phyloP scores from a whole-genome alignment of 1,284 basidiomycete genomes.

The Schizophyllum commune region DNA sequence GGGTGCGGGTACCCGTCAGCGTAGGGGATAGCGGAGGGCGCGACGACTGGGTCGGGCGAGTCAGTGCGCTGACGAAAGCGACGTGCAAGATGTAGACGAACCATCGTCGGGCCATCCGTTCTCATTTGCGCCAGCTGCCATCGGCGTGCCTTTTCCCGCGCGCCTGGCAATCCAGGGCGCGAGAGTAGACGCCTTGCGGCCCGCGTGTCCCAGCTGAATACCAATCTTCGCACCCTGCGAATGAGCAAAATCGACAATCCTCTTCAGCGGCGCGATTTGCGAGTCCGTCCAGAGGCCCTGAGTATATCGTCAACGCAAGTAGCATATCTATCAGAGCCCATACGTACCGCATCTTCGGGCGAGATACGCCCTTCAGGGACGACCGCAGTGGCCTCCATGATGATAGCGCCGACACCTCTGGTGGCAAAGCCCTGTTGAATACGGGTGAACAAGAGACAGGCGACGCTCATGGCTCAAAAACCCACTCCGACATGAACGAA shows the following conservation, averaged over 20 bases:
- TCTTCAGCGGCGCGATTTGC: constrained; percentile 57
- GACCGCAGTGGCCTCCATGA: constrained; percentile 65
- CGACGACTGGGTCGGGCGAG: constrained; percentile 23
- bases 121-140: constrained; percentile 30
- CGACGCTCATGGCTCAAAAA: constrained; percentile 4
- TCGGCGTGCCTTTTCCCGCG: constrained; percentile 18
- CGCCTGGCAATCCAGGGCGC: constrained; percentile 51
- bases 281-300: constrained; percentile 67
- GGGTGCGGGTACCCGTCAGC: constrained; percentile 42
- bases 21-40: constrained; percentile 37
- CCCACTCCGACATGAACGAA: constrained; percentile 63
- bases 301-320: neutral
- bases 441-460: constrained; percentile 26
- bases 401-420: constrained; percentile 55
- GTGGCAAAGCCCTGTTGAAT: constrained; percentile 30
- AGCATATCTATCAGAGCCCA: neutral
- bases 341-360: constrained; percentile 49
- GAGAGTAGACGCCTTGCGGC: constrained; percentile 61
- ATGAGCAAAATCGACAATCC: constrained; percentile 63
- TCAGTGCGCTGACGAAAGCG: constrained; percentile 4
- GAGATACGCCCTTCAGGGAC: constrained; percentile 74
- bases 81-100: constrained; percentile 10
- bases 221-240: constrained; percentile 56
- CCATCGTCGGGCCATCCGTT: constrained; percentile 59
- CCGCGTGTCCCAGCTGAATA: constrained; percentile 74